A percentile compares a stretch with the other conserved stretches of the same genome.
Evolutionary conservation across 2,329 filamentous ascomycete genomes (phyloP).

Genomic region (Ophiostoma pallidulum): DNA sequence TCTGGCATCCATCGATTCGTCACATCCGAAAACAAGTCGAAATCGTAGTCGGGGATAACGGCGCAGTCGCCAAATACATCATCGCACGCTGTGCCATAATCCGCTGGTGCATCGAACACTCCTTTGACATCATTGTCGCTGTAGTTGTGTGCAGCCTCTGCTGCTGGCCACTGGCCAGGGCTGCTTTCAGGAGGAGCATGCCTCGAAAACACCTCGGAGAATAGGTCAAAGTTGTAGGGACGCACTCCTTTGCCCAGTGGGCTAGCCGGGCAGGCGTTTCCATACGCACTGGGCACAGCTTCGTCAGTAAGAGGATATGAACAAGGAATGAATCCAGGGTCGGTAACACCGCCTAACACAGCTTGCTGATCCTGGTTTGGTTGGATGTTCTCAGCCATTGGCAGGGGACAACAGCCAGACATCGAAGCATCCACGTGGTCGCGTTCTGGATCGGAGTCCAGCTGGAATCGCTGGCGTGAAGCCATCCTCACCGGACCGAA

Average conservation of each 20-base stretch:
- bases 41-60: conserved; percentile 11
- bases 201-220: background rate
- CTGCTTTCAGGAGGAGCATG: background rate
- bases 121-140: background rate
- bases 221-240: conserved; percentile 12
- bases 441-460: background rate
- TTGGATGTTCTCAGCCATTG: background rate
- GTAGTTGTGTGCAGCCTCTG: background rate
- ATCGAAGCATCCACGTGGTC: background rate
- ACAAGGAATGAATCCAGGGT: no score
- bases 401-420: background rate
- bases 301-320: no score
- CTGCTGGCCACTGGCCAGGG: background rate
- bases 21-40: conserved; percentile 12
- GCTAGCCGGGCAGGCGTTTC: background rate
- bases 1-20: background rate
- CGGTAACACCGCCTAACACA: no score
- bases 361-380: background rate
- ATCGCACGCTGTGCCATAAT: background rate
- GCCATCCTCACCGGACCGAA: background rate
- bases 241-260: conserved; percentile 1
- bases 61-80: background rate
- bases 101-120: background rate
- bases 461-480: background rate
- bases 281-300: no score